Evolutionary conservation across 2,329 filamentous ascomycete species (phyloP).

Genomic region (Coleophoma cylindrospora): DNA sequence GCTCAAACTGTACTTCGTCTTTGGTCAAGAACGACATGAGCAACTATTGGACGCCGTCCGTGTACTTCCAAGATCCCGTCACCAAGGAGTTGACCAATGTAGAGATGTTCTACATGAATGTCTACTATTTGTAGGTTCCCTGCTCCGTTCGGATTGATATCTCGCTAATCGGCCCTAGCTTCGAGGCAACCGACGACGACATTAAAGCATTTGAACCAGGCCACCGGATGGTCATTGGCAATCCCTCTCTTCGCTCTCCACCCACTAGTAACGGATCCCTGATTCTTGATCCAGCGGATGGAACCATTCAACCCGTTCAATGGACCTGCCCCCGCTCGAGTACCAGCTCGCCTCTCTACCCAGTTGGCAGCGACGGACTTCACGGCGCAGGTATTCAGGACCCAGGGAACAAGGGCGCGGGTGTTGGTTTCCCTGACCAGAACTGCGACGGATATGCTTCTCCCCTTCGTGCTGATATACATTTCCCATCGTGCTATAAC

Average conservation of each 20-base stretch:
- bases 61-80: constrained; percentile 68
- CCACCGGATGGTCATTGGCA: constrained; percentile 79
- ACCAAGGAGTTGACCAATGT: constrained; percentile 56
- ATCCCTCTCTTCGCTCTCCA: constrained; percentile 57
- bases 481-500: constrained; percentile 89
- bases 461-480: constrained; percentile 72
- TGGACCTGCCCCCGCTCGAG: constrained; percentile 54
- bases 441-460: constrained; percentile 61
- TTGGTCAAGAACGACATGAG: constrained; percentile 76
- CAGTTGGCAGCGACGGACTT: constrained; percentile 47
- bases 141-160: neutral
- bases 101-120: constrained; percentile 64
- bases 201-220: constrained; percentile 69
- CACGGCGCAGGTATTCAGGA: constrained; percentile 48
- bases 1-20: constrained; percentile 75
- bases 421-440: constrained; percentile 64
- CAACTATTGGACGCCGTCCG: constrained; percentile 77
- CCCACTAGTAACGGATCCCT: constrained; percentile 45
- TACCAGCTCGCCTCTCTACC: constrained; percentile 47
- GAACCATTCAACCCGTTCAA: constrained; percentile 48
- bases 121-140: constrained; percentile 64
- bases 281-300: constrained; percentile 47
- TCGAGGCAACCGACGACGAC: constrained; percentile 57
- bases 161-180: constrained; percentile 32
- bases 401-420: constrained; percentile 47